Conservation (phyloP, 225 moss, liverwort and hornwort genomes). For the Sphagnum tenellum region DNA sequence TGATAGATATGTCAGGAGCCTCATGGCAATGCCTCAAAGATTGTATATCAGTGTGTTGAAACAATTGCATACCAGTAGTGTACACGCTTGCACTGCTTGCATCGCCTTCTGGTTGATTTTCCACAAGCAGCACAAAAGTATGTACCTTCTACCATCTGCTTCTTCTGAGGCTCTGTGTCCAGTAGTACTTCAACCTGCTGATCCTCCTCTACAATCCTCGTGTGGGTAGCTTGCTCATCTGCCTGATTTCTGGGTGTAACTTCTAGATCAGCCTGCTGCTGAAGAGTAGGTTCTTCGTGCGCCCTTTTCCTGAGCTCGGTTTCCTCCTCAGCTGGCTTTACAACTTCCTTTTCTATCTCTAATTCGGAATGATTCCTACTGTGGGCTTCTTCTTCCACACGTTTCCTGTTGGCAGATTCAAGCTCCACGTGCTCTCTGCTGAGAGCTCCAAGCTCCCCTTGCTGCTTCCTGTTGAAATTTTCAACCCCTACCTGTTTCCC, state of each 20-base stretch:
- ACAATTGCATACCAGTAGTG: conserved; percentile 56
- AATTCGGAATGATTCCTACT: background rate
- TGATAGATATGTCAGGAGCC: no score
- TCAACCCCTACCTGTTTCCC: conserved; percentile 33
- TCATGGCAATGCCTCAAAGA: no score
- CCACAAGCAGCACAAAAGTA: conserved; percentile 5
- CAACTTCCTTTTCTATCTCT: no score
- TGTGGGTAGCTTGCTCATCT: conserved; percentile 13
- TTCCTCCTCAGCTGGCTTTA: no score
- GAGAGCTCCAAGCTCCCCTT: no score
- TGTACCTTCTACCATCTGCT: conserved; percentile 9
- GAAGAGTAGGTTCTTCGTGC: no score
- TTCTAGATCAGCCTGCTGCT: conserved; percentile 20
- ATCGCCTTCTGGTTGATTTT: conserved; percentile 51
- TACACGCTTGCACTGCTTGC: conserved; percentile 69
- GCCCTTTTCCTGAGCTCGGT: no score
- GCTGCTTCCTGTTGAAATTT: conserved; percentile 30
- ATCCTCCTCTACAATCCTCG: conserved; percentile 8
- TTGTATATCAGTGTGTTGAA: background rate
- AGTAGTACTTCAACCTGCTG: conserved; percentile 7
- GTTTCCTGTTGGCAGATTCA: no score
- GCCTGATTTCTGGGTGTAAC: conserved; percentile 12
- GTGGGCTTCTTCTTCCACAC: conserved; percentile 23
- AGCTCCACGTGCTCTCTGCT: no score
- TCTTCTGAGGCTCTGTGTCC: background rate